Conservation (phyloP, 495 filamentous ascomycete species). For the Daldinia childiae region DNA sequence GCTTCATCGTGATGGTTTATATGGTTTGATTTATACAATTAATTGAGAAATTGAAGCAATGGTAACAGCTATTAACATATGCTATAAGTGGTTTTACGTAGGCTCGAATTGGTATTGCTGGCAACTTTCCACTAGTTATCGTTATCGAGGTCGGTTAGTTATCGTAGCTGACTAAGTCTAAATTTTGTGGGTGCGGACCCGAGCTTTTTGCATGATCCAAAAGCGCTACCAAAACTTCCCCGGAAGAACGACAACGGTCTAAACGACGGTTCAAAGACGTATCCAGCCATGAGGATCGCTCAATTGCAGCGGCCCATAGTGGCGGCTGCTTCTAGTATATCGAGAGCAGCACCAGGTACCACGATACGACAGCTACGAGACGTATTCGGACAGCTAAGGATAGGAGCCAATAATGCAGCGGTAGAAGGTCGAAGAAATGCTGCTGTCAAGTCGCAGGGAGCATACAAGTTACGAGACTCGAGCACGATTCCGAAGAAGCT, state of each 20-base stretch:
- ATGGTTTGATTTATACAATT: not conserved
- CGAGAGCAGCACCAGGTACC: slow-evolving; percentile 36
- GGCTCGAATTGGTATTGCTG: slow-evolving; percentile 36
- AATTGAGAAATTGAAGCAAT: not conserved
- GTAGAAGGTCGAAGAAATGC: slow-evolving; percentile 71
- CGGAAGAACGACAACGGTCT: not conserved
- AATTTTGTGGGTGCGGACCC: slow-evolving; percentile 43
- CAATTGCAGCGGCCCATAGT: slow-evolving; percentile 63
- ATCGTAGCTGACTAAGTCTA: slow-evolving; percentile 54
- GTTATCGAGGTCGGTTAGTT: slow-evolving; percentile 25
- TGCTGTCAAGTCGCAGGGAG: slow-evolving; percentile 85
- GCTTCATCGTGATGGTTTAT: slow-evolving; percentile 41
- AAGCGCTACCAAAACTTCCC: slow-evolving; percentile 3
- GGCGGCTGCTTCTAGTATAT: slow-evolving; percentile 55
- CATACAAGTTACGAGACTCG: slow-evolving; percentile 81
- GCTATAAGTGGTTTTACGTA: not conserved
- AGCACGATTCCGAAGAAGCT: slow-evolving; percentile 92
- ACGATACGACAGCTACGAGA: slow-evolving; percentile 48
- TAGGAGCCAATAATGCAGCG: slow-evolving; percentile 51
- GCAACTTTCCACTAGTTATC: slow-evolving; percentile 44
- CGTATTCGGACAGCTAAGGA: slow-evolving; percentile 49
- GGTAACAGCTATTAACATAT: not conserved
- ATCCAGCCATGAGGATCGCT: slow-evolving; percentile 57
- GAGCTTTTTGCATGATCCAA: slow-evolving; percentile 18
- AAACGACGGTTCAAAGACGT: slow-evolving; percentile 11